These are phyloP conservation scores for Fusarium nodosum DNA, from an alignment of 2,329 filamentous ascomycete species.

Conservation along the genomic window DNA sequence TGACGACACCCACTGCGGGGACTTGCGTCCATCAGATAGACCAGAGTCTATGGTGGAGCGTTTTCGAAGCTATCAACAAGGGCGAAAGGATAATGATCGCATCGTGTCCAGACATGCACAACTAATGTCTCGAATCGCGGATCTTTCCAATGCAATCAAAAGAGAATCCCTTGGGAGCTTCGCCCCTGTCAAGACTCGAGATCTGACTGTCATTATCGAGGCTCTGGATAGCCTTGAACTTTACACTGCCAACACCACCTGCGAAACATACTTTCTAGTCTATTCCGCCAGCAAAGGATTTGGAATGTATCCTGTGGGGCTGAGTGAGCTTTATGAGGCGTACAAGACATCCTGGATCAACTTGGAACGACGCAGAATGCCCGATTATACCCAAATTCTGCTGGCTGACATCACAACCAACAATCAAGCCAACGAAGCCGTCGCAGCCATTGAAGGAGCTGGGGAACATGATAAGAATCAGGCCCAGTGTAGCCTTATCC, in stretches of 20 bases:
- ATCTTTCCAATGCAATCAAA: accelerated
- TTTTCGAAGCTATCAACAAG: not conserved
- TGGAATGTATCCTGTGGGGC: accelerated
- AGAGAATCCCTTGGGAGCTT: accelerated
- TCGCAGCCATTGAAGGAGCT: accelerated
- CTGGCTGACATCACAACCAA: accelerated
- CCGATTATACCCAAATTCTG: too few relatives aligned
- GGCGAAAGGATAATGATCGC: accelerated
- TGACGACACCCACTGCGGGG: not conserved
- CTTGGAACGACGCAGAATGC: accelerated
- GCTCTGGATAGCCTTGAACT: not conserved
- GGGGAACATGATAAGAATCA: not conserved
- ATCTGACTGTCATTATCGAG: not conserved
- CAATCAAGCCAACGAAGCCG: accelerated
- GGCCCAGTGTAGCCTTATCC: too few relatives aligned
- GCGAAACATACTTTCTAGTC: not conserved
- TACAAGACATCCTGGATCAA: conserved; percentile 6
- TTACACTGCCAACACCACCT: not conserved
- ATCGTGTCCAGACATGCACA: not conserved
- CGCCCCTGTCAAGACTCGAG: not conserved
- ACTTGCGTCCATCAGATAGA: not conserved
- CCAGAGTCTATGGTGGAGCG: not conserved
- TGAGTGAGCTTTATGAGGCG: not conserved
- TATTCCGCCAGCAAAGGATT: not conserved
- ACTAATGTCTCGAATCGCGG: not conserved